phyloP scores from a whole-genome alignment of 2,329 filamentous ascomycete species.

The Trichoderma lentiforme region DNA sequence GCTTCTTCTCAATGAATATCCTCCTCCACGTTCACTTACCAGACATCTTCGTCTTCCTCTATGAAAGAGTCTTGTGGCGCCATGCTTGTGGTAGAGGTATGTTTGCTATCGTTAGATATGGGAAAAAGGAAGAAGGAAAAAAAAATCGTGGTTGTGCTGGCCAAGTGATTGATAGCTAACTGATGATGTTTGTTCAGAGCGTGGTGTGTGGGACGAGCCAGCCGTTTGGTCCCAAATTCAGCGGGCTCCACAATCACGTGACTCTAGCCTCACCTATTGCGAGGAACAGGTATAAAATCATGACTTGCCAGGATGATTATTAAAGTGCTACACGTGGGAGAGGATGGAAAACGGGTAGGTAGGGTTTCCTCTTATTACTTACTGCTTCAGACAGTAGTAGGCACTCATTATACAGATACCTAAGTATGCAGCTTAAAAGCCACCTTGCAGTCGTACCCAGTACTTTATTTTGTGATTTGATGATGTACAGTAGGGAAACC shows the following conservation, averaged over 20 bases:
- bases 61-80: constrained; percentile 68
- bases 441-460: not conserved
- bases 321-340: not conserved
- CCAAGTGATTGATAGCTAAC: constrained; percentile 23
- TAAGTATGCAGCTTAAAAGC: not conserved
- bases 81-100: constrained; percentile 41
- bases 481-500: not conserved
- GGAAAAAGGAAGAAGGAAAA: not conserved
- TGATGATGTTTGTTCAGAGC: constrained; percentile 23
- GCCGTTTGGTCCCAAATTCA: constrained; percentile 17
- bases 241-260: constrained; percentile 19
- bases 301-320: not conserved
- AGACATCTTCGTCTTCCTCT: constrained; percentile 68
- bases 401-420: not conserved
- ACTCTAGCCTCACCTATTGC: not conserved
- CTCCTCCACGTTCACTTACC: constrained; percentile 44
- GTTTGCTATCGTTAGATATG: not conserved
- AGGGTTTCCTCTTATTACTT: not conserved
- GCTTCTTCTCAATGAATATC: constrained; percentile 21
- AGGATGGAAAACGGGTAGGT: not conserved
- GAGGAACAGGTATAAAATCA: not conserved
- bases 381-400: not conserved
- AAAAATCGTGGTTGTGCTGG: constrained; percentile 16
- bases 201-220: constrained; percentile 17
- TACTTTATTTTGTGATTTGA: not conserved